These are phyloP conservation scores for Hemileia vastatrix DNA, from an alignment of 1,284 basidiomycete genomes.

Conservation along the genomic window DNA sequence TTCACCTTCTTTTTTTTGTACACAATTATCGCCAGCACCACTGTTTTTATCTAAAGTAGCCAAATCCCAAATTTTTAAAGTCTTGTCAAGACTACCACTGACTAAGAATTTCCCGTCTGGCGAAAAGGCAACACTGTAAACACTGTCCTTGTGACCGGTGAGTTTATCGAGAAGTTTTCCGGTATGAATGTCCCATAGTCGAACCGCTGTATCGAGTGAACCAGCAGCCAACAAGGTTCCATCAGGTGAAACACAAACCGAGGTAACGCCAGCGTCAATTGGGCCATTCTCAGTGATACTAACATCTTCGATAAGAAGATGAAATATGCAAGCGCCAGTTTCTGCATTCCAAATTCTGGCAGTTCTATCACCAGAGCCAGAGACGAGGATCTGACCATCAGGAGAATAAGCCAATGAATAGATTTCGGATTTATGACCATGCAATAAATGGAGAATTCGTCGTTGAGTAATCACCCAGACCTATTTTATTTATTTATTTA, in stretches of 20 bases:
- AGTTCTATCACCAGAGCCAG: conserved; percentile 78
- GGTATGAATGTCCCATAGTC: conserved; percentile 72
- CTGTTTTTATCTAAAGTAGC: conserved; percentile 47
- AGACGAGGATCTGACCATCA: conserved; percentile 73
- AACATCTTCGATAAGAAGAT: conserved; percentile 17
- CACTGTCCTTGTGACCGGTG: conserved; percentile 69
- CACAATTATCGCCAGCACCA: conserved; percentile 26
- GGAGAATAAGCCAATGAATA: conserved; percentile 78
- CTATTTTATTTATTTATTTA: conserved; percentile 45
- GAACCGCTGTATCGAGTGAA: conserved; percentile 68
- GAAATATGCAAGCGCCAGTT: conserved; percentile 52
- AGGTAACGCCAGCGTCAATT: conserved; percentile 42
- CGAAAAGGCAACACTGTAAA: conserved; percentile 74
- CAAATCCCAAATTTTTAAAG: conserved; percentile 78
- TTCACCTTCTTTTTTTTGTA: conserved; percentile 46
- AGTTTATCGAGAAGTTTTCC: conserved; percentile 64
- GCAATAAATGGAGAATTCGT: conserved; percentile 61
- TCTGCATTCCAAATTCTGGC: conserved; percentile 80
- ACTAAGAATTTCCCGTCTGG: conserved; percentile 68
- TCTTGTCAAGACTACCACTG: conserved; percentile 75
- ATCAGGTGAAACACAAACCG: conserved; percentile 69
- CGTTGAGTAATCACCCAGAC: conserved; percentile 77
- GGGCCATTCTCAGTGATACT: conserved; percentile 3
- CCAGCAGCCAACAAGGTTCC: conserved; percentile 72
- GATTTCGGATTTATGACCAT: conserved; percentile 80